phyloP scores from a whole-genome alignment of 2,329 filamentous ascomycete species.

The Botrytis fragariae region DNA sequence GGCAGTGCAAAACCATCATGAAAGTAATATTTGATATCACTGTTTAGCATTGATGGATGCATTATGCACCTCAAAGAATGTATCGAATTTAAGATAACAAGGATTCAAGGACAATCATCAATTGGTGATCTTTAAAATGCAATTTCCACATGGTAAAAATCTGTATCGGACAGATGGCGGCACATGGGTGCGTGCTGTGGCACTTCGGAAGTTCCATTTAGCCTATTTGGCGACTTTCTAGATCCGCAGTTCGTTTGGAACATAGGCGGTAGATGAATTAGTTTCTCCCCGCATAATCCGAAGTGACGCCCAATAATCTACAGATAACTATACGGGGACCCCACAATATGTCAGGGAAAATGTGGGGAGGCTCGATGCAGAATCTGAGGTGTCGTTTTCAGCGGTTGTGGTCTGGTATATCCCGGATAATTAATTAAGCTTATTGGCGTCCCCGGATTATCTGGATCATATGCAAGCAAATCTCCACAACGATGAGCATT shows the following conservation, averaged over 20 bases:
- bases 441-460: constrained; percentile 7
- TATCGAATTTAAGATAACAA: not conserved
- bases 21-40: not conserved
- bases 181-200: not conserved
- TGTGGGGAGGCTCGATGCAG: constrained; percentile 8
- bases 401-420: constrained; percentile 5
- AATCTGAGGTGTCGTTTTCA: not conserved
- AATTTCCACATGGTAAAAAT: constrained; percentile 3
- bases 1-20: not conserved
- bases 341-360: constrained; percentile 12
- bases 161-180: not conserved
- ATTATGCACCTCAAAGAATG: not conserved
- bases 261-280: constrained; percentile 22
- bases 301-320: not conserved
- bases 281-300: constrained; percentile 26
- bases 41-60: not conserved
- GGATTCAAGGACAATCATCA: not conserved
- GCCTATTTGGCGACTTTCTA: constrained; percentile 7
- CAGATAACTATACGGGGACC: constrained; percentile 1
- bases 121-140: not conserved
- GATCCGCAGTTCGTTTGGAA: not conserved
- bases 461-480: not conserved
- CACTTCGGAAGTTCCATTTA: constrained; percentile 12
- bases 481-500: not conserved
- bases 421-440: constrained; percentile 9